Conservation (phyloP, 345 rosid genomes). For the Toxicodendron radicans region DNA sequence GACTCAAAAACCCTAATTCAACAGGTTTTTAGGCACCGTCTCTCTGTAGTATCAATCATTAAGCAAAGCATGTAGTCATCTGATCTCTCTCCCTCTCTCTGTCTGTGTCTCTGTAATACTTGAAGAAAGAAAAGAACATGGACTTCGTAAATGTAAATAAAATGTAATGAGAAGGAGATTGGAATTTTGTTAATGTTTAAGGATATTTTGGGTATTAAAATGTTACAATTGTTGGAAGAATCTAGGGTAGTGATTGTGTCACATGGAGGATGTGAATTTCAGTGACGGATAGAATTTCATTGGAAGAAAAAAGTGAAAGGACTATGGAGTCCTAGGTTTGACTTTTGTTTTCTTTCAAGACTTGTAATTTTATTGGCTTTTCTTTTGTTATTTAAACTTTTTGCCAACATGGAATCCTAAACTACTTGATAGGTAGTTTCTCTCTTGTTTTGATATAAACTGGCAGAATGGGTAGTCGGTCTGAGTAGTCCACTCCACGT, state of each 20-base stretch:
- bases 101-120: slow-evolving; percentile 5
- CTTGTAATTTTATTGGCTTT: slow-evolving; percentile 4
- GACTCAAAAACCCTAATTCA: neutral
- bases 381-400: neutral
- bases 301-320: neutral
- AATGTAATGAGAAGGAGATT: neutral
- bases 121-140: slow-evolving; percentile 10
- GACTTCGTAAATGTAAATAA: neutral
- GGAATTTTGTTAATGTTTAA: slow-evolving; percentile 28
- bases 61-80: neutral
- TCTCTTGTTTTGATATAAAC: neutral
- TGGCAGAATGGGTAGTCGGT: neutral
- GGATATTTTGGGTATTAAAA: slow-evolving; percentile 30
- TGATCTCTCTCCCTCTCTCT: slow-evolving; percentile 14
- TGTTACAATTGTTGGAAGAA: neutral
- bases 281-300: slow-evolving; percentile 2
- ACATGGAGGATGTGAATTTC: neutral
- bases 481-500: neutral
- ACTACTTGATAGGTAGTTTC: neutral
- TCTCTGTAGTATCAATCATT: neutral
- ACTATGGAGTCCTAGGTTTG: neutral
- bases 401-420: no score
- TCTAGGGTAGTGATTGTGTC: neutral
- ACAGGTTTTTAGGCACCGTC: slow-evolving; percentile 3
- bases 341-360: neutral